These are phyloP conservation scores for Lycium barbarum DNA, from an alignment of 257 asterid genomes.

Conservation along the genomic window DNA sequence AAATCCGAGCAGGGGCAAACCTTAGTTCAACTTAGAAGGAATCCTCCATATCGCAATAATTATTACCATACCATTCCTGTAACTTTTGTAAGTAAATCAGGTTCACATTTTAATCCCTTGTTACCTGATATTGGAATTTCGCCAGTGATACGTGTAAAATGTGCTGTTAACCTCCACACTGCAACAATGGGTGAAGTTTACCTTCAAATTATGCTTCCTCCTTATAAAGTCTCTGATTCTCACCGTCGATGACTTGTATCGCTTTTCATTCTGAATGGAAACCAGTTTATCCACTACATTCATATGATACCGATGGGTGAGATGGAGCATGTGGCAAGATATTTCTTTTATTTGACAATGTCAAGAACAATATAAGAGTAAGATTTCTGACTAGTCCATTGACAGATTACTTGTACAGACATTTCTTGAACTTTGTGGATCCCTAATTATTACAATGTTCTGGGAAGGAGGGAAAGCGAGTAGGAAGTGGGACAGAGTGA, in stretches of 20 bases:
- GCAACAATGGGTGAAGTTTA: not conserved
- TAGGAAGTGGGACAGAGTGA: not conserved
- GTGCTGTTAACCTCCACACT: conserved; percentile 10
- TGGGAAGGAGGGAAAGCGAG: not conserved
- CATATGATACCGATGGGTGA: not conserved
- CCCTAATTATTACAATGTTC: not conserved
- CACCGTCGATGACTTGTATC: not conserved
- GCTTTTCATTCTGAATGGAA: not conserved
- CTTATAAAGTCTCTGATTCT: not conserved
- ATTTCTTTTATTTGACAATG: not conserved
- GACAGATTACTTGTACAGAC: not conserved
- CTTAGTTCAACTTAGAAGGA: conserved; percentile 21
- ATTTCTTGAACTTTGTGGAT: not conserved
- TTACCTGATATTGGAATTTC: conserved; percentile 28
- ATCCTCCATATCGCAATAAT: not conserved
- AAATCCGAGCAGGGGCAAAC: conserved; percentile 62
- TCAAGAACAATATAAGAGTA: not conserved
- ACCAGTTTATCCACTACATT: not conserved
- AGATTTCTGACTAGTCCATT: not conserved
- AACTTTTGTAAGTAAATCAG: conserved; percentile 38
- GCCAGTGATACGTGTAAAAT: not conserved
- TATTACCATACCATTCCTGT: conserved; percentile 27
- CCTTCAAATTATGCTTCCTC: not conserved
- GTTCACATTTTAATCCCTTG: conserved; percentile 34
- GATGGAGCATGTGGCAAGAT: not conserved